Evolutionary conservation across 2,329 filamentous ascomycete species (phyloP).

Genomic region (Pyrenophora seminiperda): DNA sequence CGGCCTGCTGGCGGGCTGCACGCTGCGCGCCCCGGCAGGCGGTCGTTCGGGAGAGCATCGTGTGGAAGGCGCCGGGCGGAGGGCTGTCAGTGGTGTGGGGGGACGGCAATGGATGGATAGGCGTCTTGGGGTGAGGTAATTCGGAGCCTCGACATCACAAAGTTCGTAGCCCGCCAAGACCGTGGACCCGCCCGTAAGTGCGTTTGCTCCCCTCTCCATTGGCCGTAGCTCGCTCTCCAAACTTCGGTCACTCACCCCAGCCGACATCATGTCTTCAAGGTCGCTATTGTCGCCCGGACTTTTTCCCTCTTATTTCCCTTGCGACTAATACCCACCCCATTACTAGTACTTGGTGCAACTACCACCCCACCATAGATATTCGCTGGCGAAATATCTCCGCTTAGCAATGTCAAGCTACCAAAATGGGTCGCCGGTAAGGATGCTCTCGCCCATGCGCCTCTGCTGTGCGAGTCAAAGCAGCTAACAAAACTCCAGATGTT

Average conservation of each 20-base stretch:
- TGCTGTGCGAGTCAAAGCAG: constrained; percentile 25
- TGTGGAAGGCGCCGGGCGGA: constrained; percentile 45
- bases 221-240: constrained; percentile 5
- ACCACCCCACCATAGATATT: no score
- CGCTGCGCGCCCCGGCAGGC: constrained; percentile 68
- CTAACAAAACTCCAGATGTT: constrained; percentile 63
- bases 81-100: constrained; percentile 55
- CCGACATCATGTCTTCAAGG: constrained; percentile 13
- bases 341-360: no score
- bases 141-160: constrained; percentile 19
- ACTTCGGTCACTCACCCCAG: constrained; percentile 16
- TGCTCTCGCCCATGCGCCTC: constrained; percentile 39
- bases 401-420: constrained; percentile 11
- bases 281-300: constrained; percentile 1
- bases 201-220: constrained; percentile 13
- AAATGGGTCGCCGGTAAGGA: constrained; percentile 43
- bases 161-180: constrained; percentile 16
- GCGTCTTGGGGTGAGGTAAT: constrained; percentile 21
- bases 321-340: no score
- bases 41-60: constrained; percentile 71
- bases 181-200: no score
- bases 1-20: constrained; percentile 64
- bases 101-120: constrained; percentile 55
- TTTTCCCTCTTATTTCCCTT: not conserved
- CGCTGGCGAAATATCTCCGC: no score